These are phyloP conservation scores for Fusarium anguioides DNA, from an alignment of 2,329 filamentous ascomycete species.

Conservation along the genomic window DNA sequence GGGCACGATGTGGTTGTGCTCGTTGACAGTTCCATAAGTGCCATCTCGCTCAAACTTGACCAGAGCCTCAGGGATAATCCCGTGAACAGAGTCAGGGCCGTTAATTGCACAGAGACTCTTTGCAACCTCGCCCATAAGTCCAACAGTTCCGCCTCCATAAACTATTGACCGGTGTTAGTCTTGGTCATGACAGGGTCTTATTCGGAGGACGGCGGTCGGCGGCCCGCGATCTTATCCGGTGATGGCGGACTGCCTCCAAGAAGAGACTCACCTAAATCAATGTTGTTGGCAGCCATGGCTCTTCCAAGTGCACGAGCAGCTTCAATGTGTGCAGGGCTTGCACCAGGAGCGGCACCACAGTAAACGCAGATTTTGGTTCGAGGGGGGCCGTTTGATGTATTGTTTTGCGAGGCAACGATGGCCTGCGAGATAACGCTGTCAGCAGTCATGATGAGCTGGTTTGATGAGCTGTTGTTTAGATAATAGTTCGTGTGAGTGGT, in stretches of 20 bases:
- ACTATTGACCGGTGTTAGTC: conserved; percentile 60
- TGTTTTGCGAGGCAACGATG: conserved; percentile 38
- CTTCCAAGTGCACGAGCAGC: conserved; percentile 80
- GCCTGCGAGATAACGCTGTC: conserved; percentile 38
- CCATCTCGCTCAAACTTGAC: conserved; percentile 80
- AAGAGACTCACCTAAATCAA: conserved; percentile 71
- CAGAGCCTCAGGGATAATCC: conserved; percentile 90
- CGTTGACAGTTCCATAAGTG: conserved; percentile 60
- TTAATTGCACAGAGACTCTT: conserved; percentile 85
- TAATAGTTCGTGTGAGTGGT: background rate
- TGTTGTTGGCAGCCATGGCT: conserved; percentile 79
- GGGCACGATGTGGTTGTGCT: conserved; percentile 67
- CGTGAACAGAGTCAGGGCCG: conserved; percentile 85
- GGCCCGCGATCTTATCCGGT: conserved; percentile 5
- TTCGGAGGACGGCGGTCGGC: conserved; percentile 1
- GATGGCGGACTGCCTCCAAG: background rate
- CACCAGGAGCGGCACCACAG: conserved; percentile 85
- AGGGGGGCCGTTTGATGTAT: conserved; percentile 47
- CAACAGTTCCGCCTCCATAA: conserved; percentile 94
- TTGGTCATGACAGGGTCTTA: background rate
- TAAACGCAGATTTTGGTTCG: conserved; percentile 88
- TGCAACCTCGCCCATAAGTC: conserved; percentile 95
- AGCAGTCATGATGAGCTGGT: conserved; percentile 44
- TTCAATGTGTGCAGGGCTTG: conserved; percentile 77
- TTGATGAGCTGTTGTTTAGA: background rate